Conservation (phyloP, 495 filamentous ascomycete species). For the Pseudotulostoma volvatum region DNA sequence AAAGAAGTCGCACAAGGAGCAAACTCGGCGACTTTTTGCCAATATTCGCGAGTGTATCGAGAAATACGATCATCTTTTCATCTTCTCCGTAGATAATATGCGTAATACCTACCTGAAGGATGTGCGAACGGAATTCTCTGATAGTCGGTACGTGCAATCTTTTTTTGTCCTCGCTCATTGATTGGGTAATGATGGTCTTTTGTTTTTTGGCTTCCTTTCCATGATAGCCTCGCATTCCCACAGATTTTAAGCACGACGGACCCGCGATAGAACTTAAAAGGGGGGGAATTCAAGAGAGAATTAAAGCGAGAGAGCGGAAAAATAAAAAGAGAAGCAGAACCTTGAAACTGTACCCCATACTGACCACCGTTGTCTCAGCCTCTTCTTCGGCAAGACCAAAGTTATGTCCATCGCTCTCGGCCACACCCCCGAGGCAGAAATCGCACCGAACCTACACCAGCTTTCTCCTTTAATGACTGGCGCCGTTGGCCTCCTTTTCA, state of each 20-base stretch:
- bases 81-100: constrained; percentile 95
- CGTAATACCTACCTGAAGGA: constrained; percentile 93
- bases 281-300: too few relatives aligned
- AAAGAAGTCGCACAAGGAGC: constrained; percentile 82
- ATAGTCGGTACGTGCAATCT: constrained; percentile 51
- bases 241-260: too few relatives aligned
- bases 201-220: too few relatives aligned
- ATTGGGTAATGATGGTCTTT: too few relatives aligned
- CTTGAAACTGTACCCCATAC: too few relatives aligned
- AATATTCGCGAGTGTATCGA: constrained; percentile 77
- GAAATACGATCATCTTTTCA: constrained; percentile 75
- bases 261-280: too few relatives aligned
- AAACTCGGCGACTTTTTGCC: constrained; percentile 71
- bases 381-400: constrained; percentile 98
- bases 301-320: constrained; percentile 2
- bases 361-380: constrained; percentile 27
- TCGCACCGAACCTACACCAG: constrained; percentile 51
- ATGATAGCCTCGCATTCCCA: too few relatives aligned
- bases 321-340: too few relatives aligned
- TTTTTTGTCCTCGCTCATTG: too few relatives aligned
- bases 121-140: constrained; percentile 65
- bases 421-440: constrained; percentile 51
- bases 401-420: constrained; percentile 92
- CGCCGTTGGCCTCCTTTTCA: constrained; percentile 82
- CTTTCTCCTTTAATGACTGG: constrained; percentile 60